Evolutionary conservation across 2,329 filamentous ascomycete genomes (phyloP), one percentile per base, ranked within the genome.

Genomic region (Aspergillus sp.): DNA sequence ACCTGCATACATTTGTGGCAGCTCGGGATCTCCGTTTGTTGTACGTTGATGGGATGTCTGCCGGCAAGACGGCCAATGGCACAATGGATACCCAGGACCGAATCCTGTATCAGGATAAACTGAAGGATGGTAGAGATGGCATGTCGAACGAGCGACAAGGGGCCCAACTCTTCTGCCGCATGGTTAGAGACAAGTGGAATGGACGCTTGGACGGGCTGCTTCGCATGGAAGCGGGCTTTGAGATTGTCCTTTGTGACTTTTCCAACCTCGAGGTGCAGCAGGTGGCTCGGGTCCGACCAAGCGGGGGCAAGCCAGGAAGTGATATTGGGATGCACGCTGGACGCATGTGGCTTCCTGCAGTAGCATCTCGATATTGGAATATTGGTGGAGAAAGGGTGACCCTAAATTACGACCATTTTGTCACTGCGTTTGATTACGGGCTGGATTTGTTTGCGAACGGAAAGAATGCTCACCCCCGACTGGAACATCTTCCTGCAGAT

Each of bases 31-130:
- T 90, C 3, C 80, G 81, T 17, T 75, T 90, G 6, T 76, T 91
- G 4, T 89, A 91, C 66, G 70, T 91, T 13, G 89, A 91, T 67
- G 88, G 89, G 9, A 86, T 87, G 79, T 83, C 84, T 1, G 88
- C 86, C 0, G 89, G 80, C 1, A 91, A 91, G 63, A 83, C 83
- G 0, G 49, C 64, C 2, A 84, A 86, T 65, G 88, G 88, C 12
- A 89, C 87, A 0, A 76, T 90, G 3, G 88, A 91, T 66, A 79
- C 83, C 0, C 87, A 90, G 66, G 88, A 91, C 65, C 69, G 80
- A 1, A 68, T 91, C 1, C 77, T 91, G 2, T 77, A 82, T 9
- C 79, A 80, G 46, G 54, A 71, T 49, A 67, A 66, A n/a, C 54
- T 63, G 11, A 44, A 27, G 0, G 58, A 60, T n/a, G 60, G 57